Evolutionary conservation across 2,329 filamentous ascomycete species (phyloP), one percentile per base, ranked within the genome.

Genomic region (Myriangium duriaei): DNA sequence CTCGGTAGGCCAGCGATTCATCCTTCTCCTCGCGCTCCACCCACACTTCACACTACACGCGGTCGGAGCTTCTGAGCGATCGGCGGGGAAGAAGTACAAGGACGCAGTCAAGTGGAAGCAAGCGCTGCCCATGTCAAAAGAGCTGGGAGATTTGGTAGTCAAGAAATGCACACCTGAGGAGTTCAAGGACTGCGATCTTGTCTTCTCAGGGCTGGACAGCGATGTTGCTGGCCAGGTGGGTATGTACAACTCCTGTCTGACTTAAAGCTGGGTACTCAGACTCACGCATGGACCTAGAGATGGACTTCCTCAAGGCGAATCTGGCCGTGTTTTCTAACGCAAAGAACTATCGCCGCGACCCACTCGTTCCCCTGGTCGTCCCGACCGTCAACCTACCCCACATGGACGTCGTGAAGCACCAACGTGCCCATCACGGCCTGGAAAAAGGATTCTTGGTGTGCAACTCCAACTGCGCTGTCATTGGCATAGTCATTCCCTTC

Each of bases 381-480:
- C 91, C 91, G 1, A 94, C 86, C 13, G 87, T 96, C 59, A 96
- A 96, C 67, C 76, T 93, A 10, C 63, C 74, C 30, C 88, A 96
- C 62, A 73, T 95, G 51, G 74, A 81, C 54, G 71, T 95, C 44
- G 88, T 96, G 56, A 79, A 81, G n/a, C 79, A 92, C 61, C 88
- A 96, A 65, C 74, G 83, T 45, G 69, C 75, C 54, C 70, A 81
- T 30, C 74, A 81, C 58, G 66, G 67, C 17, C 69, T 94, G 31
- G 67, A 80, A 45, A 86, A 82, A 62, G 91, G 91, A 15, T 94
- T 96, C 66, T 66, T 96, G 26, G 85, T 95, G 43, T 96, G 88
- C 72, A 96, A 96, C 68, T 93, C 85, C 47, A 96, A 96, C 67
- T 98, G 91, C 64, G 88, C 88, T 40, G 88, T 95, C 54, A 94